These are phyloP conservation scores for Peniophora sp. DNA, from an alignment of 1,284 basidiomycete genomes.

Conservation along the genomic window DNA sequence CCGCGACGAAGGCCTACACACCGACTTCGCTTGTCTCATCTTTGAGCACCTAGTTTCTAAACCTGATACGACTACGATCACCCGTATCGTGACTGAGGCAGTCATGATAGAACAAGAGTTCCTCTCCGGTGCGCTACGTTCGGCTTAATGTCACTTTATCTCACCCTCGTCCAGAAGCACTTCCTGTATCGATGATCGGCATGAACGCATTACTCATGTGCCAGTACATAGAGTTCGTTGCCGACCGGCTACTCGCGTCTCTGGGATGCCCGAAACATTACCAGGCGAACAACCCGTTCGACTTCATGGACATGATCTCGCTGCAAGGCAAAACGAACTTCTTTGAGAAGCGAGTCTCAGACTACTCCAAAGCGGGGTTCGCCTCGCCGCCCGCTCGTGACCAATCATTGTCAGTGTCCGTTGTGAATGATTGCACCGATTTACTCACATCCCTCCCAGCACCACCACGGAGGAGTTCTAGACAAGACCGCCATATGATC, in stretches of 20 bases:
- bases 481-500: too few relatives aligned
- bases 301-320: slow-evolving; percentile 94
- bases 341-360: slow-evolving; percentile 83
- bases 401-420: too few relatives aligned
- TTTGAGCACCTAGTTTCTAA: slow-evolving; percentile 44
- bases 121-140: slow-evolving; percentile 52
- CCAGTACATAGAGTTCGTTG: slow-evolving; percentile 97
- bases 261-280: slow-evolving; percentile 82
- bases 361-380: slow-evolving; percentile 74
- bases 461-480: too few relatives aligned
- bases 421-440: too few relatives aligned
- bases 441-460: too few relatives aligned
- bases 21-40: slow-evolving; percentile 94
- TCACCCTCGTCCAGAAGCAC: slow-evolving; percentile 40
- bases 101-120: slow-evolving; percentile 84
- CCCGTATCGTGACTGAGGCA: slow-evolving; percentile 74
- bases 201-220: slow-evolving; percentile 86
- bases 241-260: slow-evolving; percentile 83
- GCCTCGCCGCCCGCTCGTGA: too few relatives aligned
- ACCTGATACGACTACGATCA: slow-evolving; percentile 14
- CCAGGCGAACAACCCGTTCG: slow-evolving; percentile 72
- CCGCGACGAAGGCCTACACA: slow-evolving; percentile 97
- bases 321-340: slow-evolving; percentile 82
- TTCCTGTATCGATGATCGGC: slow-evolving; percentile 68
- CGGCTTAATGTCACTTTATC: slow-evolving; percentile 3